Evolutionary conservation across 2,329 filamentous ascomycete genomes (phyloP).

Genomic region (Aaosphaeria pasadenensis): DNA sequence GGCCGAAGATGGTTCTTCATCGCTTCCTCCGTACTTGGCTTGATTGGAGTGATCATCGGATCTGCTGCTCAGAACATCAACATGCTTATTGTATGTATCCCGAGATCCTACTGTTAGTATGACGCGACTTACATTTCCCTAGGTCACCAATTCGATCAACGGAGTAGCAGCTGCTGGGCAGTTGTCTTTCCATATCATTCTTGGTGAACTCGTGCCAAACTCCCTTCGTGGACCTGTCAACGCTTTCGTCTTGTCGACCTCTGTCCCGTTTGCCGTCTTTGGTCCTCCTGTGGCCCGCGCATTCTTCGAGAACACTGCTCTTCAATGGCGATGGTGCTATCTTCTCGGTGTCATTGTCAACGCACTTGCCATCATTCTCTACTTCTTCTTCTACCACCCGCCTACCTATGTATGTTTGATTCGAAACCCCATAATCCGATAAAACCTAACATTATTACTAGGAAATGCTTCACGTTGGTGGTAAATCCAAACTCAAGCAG

Average conservation of each 20-base stretch:
- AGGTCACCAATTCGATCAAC: constrained; percentile 32
- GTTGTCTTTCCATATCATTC: constrained; percentile 37
- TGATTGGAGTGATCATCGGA: constrained; percentile 37
- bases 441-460: constrained; percentile 6
- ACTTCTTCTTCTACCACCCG: constrained; percentile 38
- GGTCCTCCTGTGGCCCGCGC: constrained; percentile 28
- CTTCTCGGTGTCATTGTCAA: constrained; percentile 30
- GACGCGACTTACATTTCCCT: neutral
- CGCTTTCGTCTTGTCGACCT: constrained; percentile 28
- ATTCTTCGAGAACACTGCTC: constrained; percentile 24
- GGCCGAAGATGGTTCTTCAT: constrained; percentile 37
- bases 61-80: constrained; percentile 32
- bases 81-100: constrained; percentile 21
- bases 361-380: constrained; percentile 18
- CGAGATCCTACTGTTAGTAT: neutral
- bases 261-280: constrained; percentile 28
- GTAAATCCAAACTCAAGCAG: constrained; percentile 33
- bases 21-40: constrained; percentile 26
- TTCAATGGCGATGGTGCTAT: constrained; percentile 33
- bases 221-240: constrained; percentile 31
- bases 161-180: constrained; percentile 39
- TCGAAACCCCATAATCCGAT: neutral
- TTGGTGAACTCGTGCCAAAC: constrained; percentile 39
- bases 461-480: constrained; percentile 33
- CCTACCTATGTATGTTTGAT: constrained; percentile 25